Base-by-base conservation (phyloP, 176 grass and related monocot species). In the Elaeis guineensis region DNA sequence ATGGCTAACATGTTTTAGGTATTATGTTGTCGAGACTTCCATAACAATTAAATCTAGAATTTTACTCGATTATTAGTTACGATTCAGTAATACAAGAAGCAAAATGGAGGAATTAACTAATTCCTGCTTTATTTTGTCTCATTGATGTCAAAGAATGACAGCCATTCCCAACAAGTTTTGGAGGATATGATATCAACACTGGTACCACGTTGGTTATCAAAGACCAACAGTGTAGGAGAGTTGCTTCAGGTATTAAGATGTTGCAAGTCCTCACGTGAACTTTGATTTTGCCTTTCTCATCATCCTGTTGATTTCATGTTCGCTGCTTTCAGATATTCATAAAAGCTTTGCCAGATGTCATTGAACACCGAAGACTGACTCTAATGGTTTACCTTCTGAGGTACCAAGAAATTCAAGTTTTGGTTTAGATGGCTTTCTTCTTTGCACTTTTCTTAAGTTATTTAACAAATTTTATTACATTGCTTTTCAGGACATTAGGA, bases 181-280 rank as follows among this genome's bases (percentile, higher is more conserved):
- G 92, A 97, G 75, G 75, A 85, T 77, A 70, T 91, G 72, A 75
- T 91, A 66, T 83, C 84, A 63, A 74, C 85, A 49, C 22, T 97
- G 64, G 83, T 88, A 2, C 92, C 87, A 63, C 91, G 87, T 77
- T 97, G 92, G 87, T 69, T 97, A 70, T 79, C 84, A 62, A 88
- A 63, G 72, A 88, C 72, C 18, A 78, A 67, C 67, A 97, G 92
- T 61, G 79, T 88, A 58, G 83, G 85, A 57, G 77, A 90, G 52
- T 73, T 97, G 76, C 78, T 97, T 63, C 72, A 91, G 83, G 92
- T 97, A 26, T 76, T 19, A 62, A 69, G 63, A 86, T 53, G 20
- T 54, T 74, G 64, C 61, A 44, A 44, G 35, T 44, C 9, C 11
- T 44, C 35, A 12, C 1, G 2, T 44, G 35, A 12, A 70, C 19